Conservation (phyloP, 2,329 filamentous ascomycete genomes). For the Penicillium expansum region DNA sequence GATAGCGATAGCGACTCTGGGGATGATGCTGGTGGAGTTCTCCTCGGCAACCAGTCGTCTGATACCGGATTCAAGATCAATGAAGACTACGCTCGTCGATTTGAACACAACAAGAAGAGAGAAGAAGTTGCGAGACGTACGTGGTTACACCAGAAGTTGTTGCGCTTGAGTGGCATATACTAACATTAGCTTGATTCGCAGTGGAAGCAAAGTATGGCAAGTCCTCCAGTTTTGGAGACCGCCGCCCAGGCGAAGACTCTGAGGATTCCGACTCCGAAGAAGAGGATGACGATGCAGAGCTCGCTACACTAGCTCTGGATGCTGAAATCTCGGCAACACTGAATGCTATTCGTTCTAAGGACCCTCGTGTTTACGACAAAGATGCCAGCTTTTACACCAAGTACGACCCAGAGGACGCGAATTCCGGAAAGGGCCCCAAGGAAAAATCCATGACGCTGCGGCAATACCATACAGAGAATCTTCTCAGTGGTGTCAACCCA, state of each 20-base stretch:
- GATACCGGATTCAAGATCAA: slow-evolving; percentile 71
- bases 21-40: slow-evolving; percentile 42
- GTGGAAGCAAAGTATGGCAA: slow-evolving; percentile 85
- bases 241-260: slow-evolving; percentile 46
- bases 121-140: slow-evolving; percentile 67
- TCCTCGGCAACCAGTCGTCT: slow-evolving; percentile 31
- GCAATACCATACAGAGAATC: slow-evolving; percentile 89
- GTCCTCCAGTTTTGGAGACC: slow-evolving; percentile 37
- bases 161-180: background rate
- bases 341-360: slow-evolving; percentile 82
- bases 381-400: slow-evolving; percentile 73
- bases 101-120: slow-evolving; percentile 96
- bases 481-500: slow-evolving; percentile 70
- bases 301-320: slow-evolving; percentile 82
- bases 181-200: slow-evolving; percentile 36
- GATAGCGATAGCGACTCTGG: slow-evolving; percentile 41
- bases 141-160: slow-evolving; percentile 15
- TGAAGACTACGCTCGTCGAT: slow-evolving; percentile 80
- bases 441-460: slow-evolving; percentile 81
- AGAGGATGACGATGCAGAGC: slow-evolving; percentile 85
- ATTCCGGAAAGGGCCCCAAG: slow-evolving; percentile 53
- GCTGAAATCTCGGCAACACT: slow-evolving; percentile 83
- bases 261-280: slow-evolving; percentile 68
- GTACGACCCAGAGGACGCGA: slow-evolving; percentile 53
- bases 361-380: slow-evolving; percentile 85